phyloP scores from a whole-genome alignment of 225 moss, liverwort and hornwort species.

The Anthoceros angustus region DNA sequence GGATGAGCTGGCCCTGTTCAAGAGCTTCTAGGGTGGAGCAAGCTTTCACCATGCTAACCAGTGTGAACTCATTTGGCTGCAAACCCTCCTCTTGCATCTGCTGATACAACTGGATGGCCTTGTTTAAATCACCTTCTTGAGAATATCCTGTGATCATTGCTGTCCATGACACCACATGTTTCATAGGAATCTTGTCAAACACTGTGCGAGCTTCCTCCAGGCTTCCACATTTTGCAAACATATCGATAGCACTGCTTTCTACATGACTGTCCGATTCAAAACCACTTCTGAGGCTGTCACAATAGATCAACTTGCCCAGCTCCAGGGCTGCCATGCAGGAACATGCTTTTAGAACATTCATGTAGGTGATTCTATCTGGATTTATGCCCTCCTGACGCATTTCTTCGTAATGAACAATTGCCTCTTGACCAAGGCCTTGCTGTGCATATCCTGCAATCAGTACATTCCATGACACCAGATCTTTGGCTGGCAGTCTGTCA shows the following conservation, averaged over 20 bases:
- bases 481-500: neutral
- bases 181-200: neutral
- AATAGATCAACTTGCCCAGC: neutral
- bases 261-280: neutral
- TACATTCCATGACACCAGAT: neutral
- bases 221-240: neutral
- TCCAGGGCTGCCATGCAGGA: neutral
- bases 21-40: neutral
- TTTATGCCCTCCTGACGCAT: neutral
- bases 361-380: conserved; percentile 1
- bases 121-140: neutral
- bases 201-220: neutral
- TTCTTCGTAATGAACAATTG: neutral
- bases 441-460: conserved; percentile 1
- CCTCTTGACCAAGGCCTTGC: conserved; percentile 4
- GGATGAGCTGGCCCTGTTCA: neutral
- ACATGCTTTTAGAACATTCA: neutral
- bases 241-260: neutral
- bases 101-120: neutral
- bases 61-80: conserved; percentile 1
- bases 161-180: neutral
- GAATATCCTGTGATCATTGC: neutral
- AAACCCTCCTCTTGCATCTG: conserved; percentile 4
- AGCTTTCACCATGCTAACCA: neutral
- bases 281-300: neutral